Base-by-base conservation (phyloP, 345 rosid genomes). In the Camelina neglecta region DNA sequence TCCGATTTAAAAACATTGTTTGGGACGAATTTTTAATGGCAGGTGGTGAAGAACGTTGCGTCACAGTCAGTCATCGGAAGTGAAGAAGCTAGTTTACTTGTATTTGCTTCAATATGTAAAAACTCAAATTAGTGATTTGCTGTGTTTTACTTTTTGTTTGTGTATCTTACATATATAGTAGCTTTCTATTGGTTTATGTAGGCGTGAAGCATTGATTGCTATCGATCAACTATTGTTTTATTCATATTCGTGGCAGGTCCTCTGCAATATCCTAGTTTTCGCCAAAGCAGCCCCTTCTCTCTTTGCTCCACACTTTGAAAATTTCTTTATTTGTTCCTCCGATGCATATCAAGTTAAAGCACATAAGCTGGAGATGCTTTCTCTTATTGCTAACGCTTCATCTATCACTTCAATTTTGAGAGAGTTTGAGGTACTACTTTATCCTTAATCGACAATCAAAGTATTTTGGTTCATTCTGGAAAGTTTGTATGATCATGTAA, bases 41-140 rank as follows among this genome's bases (percentile, higher is more conserved):
- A 93, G 97, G 99, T 95, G 58, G 99, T 95, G 0, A 95, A 95
- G 75, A 95, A 89, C 62, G 97, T 95, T 70, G 99, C 97, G 41
- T 88, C 97, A 64, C 97, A 88, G 78, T 18, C 18, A 18, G 18
- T 89, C 97, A 55, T 74, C 90, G 81, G 97, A 95, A 87, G 97
- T 92, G 60, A 95, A 95, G 91, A 95, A 95, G 82, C 89, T 95
- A 20, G 99, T 85, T 80, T 95, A 95, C 89, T 79, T 95, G 84
- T 95, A 95, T 75, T 82, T 95, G 60, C 86, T 95, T 69, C 96
- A 95, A 77, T 95, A 95, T 81, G 99, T 18, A 18, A 31, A 29
- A 57, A 48, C 3, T 2, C 31, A 58, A 15, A 39, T 51, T 50
- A 11, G n/a, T 60, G 68, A 49, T 24, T 26, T 56, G 31, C 12